Percentiles rank a stretch among this genome's conserved stretches.
Conservation (phyloP, 2,329 filamentous ascomycete genomes). For the Pseudogymnoascus destructans region DNA sequence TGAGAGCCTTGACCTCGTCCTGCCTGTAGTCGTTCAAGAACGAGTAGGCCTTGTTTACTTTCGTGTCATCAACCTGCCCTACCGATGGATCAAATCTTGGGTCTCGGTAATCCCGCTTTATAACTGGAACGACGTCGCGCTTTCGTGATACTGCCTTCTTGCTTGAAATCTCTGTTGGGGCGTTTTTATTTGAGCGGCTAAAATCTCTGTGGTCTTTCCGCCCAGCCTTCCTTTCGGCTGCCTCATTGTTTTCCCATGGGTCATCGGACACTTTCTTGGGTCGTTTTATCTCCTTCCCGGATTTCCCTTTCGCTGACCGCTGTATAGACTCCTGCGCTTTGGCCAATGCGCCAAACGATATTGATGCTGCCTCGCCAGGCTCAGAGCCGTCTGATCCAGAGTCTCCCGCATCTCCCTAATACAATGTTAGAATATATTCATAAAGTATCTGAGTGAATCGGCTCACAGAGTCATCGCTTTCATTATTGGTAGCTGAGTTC, state of each 20-base stretch:
- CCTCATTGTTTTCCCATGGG: constrained; percentile 29
- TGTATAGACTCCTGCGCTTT: constrained; percentile 65
- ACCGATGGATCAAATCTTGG: constrained; percentile 70
- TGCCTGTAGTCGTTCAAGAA: constrained; percentile 82
- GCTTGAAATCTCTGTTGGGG: constrained; percentile 68
- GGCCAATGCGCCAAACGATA: constrained; percentile 84
- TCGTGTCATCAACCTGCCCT: constrained; percentile 42
- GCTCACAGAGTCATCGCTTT: constrained; percentile 19
- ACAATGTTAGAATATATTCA: neutral
- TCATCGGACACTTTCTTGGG: constrained; percentile 13
- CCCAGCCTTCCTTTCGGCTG: constrained; percentile 30
- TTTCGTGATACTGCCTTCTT: constrained; percentile 73
- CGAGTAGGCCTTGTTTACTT: constrained; percentile 60
- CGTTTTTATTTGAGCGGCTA: constrained; percentile 66
- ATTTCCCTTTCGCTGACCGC: constrained; percentile 26
- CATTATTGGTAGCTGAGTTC: constrained; percentile 22
- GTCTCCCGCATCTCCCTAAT: constrained; percentile 13
- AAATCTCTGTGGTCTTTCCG: constrained; percentile 30
- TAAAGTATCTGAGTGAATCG: neutral
- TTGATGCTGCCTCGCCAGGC: constrained; percentile 33
- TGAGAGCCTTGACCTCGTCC: constrained; percentile 67
- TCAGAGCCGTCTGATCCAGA: constrained; percentile 9
- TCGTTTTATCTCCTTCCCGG: constrained; percentile 18
- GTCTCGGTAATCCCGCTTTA: constrained; percentile 55
- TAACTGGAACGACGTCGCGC: constrained; percentile 53